These are phyloP conservation scores for Athelia psychrophila DNA, from an alignment of 1,284 basidiomycete genomes.

Conservation along the genomic window DNA sequence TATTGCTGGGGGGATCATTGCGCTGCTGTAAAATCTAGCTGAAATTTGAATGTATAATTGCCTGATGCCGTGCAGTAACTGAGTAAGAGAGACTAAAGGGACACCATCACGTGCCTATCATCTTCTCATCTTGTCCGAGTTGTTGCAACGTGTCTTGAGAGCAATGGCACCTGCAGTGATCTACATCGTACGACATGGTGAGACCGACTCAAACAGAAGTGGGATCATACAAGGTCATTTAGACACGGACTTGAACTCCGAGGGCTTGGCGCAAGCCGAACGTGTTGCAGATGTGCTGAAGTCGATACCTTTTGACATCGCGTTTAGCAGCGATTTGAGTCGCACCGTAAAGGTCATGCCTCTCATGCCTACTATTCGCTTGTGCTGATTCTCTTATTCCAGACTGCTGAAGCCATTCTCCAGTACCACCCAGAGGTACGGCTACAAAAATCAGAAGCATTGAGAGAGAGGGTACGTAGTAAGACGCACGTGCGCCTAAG, in stretches of 20 bases:
- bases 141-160: too few relatives aligned
- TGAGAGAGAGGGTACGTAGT: conserved; percentile 61
- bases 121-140: too few relatives aligned
- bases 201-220: conserved; percentile 63
- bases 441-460: conserved; percentile 39
- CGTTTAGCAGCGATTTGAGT: conserved; percentile 64
- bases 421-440: conserved; percentile 44
- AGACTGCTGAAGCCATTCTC: conserved; percentile 69
- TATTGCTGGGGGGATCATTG: conserved; percentile 46
- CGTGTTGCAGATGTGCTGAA: conserved; percentile 51
- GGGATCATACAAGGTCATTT: conserved; percentile 70
- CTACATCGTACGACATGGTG: conserved; percentile 73
- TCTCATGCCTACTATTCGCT: background rate
- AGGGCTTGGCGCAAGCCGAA: conserved; percentile 54
- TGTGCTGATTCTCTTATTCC: conserved; percentile 1
- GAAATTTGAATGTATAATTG: background rate
- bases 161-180: conserved; percentile 22
- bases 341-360: conserved; percentile 55
- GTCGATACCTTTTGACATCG: conserved; percentile 46
- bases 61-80: background rate
- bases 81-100: too few relatives aligned
- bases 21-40: conserved; percentile 20
- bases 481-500: background rate
- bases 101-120: too few relatives aligned
- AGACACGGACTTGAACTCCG: conserved; percentile 60